A percentile compares a stretch with the other conserved stretches of the same genome.
phyloP scores from a whole-genome alignment of 495 filamentous ascomycete genomes.

The Penicillium argentinense region DNA sequence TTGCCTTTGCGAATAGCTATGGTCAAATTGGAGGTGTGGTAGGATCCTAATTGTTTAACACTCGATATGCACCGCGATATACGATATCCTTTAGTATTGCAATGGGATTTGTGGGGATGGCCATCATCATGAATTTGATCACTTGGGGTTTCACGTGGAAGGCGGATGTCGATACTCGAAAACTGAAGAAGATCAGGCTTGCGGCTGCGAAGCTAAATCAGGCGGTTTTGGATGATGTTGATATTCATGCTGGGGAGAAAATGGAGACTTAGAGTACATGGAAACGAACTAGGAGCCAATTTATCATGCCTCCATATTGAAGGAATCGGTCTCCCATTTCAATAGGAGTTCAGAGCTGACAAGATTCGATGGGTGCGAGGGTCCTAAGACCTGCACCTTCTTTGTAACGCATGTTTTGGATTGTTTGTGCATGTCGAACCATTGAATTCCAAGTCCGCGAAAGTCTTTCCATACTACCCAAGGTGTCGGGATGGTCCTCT shows the following conservation, averaged over 20 bases:
- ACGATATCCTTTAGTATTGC: constrained; percentile 29
- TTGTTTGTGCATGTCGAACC: too few relatives aligned
- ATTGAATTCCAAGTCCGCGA: too few relatives aligned
- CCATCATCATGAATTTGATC: constrained; percentile 17
- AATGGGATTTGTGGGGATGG: constrained; percentile 31
- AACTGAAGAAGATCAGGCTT: constrained; percentile 37
- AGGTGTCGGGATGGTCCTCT: too few relatives aligned
- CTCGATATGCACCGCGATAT: constrained; percentile 33
- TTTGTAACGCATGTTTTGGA: too few relatives aligned
- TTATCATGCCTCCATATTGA: too few relatives aligned
- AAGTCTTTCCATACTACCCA: too few relatives aligned
- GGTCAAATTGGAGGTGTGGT: constrained; percentile 40
- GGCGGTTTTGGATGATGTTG: constrained; percentile 44
- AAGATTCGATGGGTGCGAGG: too few relatives aligned
- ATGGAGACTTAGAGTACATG: not conserved
- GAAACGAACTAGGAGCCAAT: too few relatives aligned
- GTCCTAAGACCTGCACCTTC: too few relatives aligned
- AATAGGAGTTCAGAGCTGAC: too few relatives aligned
- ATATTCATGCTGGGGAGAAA: constrained; percentile 24
- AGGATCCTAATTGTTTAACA: constrained; percentile 35
- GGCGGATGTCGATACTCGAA: constrained; percentile 40
- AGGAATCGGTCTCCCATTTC: too few relatives aligned
- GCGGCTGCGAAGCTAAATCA: constrained; percentile 36
- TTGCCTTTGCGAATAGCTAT: constrained; percentile 43
- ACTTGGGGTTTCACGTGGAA: constrained; percentile 25